phyloP scores from a whole-genome alignment of 2,329 filamentous ascomycete species.

The Hypoxylon sp. region DNA sequence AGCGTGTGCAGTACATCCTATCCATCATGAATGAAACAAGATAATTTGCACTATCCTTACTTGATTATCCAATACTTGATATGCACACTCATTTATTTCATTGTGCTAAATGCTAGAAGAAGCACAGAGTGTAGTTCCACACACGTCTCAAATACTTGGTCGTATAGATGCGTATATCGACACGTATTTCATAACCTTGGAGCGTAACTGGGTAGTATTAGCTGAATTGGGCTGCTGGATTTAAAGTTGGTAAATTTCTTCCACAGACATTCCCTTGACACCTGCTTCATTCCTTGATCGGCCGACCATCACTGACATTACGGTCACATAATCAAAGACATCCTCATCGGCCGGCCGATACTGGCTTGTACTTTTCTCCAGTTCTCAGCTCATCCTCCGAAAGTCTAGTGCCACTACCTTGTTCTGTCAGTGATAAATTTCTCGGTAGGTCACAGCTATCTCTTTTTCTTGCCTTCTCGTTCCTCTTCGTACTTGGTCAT shows the following conservation, averaged over 20 bases:
- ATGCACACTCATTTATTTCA: background rate
- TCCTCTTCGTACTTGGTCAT: background rate
- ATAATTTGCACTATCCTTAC: background rate
- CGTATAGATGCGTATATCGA: background rate
- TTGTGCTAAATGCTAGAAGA: background rate
- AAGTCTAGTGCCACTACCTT: background rate
- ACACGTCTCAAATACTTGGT: background rate
- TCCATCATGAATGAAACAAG: background rate
- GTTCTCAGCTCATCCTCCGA: background rate
- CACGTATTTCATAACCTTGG: background rate
- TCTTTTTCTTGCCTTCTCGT: background rate
- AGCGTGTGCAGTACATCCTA: background rate
- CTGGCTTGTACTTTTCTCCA: background rate
- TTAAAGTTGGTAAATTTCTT: background rate
- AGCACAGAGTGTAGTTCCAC: background rate
- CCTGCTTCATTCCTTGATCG: background rate
- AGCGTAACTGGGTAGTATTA: background rate
- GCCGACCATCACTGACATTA: background rate
- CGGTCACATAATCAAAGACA: background rate
- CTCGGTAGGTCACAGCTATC: background rate
- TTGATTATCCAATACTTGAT: background rate
- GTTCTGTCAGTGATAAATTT: background rate
- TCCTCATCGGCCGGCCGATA: background rate
- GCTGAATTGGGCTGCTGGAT: background rate
- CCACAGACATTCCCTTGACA: background rate